Base-by-base conservation (phyloP, 1,284 basidiomycete species). In the Malassezia restricta region DNA sequence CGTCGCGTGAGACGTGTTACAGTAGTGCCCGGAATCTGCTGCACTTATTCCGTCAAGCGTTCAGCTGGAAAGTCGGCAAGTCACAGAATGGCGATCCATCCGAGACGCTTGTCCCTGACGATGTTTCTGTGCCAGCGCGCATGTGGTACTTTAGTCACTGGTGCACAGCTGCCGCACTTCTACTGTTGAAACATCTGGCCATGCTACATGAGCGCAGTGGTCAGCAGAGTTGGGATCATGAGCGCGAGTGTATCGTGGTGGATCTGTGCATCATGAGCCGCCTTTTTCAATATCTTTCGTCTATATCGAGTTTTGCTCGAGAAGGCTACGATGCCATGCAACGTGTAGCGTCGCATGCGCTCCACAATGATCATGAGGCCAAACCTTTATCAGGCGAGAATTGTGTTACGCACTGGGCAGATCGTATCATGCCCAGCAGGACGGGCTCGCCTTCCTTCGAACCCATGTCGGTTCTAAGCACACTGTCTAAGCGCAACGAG, bases 131-230 rank as follows among this genome's bases (percentile, higher is more conserved):
- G 49, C 40, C 39, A 41, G 27, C 50, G 29, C 53, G 52, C 17
- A 51, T 66, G 8, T 68, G 66, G 66, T 61, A 52, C 52, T 61
- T 66, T 49, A 61, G 59, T 6, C 64, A 64, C 38, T 63, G 61
- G 59, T 56, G 58, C 33, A 61, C 64, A 40, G 61, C 62, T 20
- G 57, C 59, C 4, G 61, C 58, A 42, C 57, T 68, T 3, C 56
- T 68, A 15, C 56, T 68, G 8, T 54, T 65, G 24, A 63, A 68
- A 56, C 65, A 65, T 54, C 48, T 66, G 8, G 57, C 59, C 15
- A 59, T 66, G 46, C 55, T 68, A 40, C 63, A 61, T 44, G 59
- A 66, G 46, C 61, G 61, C 24, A 54, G 62, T 38, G 60, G 62
- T 44, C 41, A 57, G 12, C 56, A 57, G 42, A 54, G 58, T 11